Percentiles rank a stretch among this genome's conserved stretches.
Evolutionary conservation across 1,284 basidiomycete genomes (phyloP).

Genomic region (Farysia itapuensis): DNA sequence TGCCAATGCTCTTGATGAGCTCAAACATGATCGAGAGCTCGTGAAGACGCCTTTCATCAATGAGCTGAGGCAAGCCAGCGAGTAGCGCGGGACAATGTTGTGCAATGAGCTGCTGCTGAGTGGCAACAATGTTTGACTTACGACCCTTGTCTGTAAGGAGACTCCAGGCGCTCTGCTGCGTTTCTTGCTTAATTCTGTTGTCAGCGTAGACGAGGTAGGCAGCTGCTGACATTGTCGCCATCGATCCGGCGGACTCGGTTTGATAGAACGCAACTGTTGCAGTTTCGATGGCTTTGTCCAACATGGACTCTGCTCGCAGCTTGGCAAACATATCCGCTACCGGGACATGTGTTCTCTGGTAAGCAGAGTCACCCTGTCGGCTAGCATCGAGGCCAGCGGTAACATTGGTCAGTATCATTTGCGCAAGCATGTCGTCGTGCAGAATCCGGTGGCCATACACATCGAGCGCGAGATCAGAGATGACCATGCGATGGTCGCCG

Average conservation of each 20-base stretch:
- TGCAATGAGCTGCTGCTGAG: conserved; percentile 25
- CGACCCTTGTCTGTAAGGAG: conserved; percentile 16
- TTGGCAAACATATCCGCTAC: conserved; percentile 40
- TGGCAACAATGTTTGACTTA: conserved; percentile 15
- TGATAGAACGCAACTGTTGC: conserved; percentile 36
- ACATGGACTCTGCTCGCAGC: conserved; percentile 22
- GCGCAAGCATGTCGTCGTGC: conserved; percentile 18
- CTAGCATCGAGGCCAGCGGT: conserved; percentile 26
- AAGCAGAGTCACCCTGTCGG: conserved; percentile 9
- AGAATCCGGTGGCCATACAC: conserved; percentile 39
- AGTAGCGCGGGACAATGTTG: conserved; percentile 32
- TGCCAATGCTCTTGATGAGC: conserved; percentile 28
- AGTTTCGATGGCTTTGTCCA: conserved; percentile 25
- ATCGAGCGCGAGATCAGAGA: conserved; percentile 41
- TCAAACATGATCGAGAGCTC: conserved; percentile 26
- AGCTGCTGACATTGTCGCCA: conserved; percentile 7
- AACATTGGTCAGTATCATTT: conserved; percentile 17
- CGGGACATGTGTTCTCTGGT: conserved; percentile 23
- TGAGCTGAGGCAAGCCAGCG: conserved; percentile 30
- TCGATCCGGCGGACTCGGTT: conserved; percentile 13
- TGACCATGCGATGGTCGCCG: conserved; percentile 5
- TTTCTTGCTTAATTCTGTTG: conserved; percentile 31
- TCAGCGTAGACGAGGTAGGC: conserved; percentile 37
- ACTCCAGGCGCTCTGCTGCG: conserved; percentile 32
- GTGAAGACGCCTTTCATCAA: conserved; percentile 15